Conservation (phyloP, 805 yeast genomes). For the Teunomyces barrocoloradensis region DNA sequence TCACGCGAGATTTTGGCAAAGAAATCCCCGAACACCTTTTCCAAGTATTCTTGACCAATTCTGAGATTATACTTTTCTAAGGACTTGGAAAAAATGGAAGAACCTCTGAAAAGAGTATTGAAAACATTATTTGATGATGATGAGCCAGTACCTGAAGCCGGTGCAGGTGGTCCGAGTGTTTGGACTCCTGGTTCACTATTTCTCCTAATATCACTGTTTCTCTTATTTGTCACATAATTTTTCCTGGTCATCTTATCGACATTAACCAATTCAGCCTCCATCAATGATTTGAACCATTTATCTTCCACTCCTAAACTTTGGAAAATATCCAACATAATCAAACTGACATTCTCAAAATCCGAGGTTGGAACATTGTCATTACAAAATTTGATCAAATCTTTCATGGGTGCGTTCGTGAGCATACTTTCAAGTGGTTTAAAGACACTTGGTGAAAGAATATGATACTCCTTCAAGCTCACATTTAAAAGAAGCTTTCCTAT, state of each 20-base stretch:
- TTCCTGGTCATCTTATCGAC: constrained; percentile 46
- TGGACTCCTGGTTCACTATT: constrained; percentile 9
- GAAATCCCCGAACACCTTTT: constrained; percentile 68
- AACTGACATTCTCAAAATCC: constrained; percentile 54
- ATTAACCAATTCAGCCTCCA: constrained; percentile 60
- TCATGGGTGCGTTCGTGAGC: constrained; percentile 52
- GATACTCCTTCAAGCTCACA: constrained; percentile 49
- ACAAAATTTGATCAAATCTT: constrained; percentile 50
- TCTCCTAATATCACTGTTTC: constrained; percentile 15
- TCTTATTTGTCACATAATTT: constrained; percentile 31
- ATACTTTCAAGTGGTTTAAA: constrained; percentile 64
- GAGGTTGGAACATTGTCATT: constrained; percentile 35
- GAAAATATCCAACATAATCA: constrained; percentile 67
- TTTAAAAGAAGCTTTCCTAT: constrained; percentile 60
- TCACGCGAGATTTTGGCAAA: constrained; percentile 52
- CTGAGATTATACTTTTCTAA: constrained; percentile 74
- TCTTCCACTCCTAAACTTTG: constrained; percentile 67
- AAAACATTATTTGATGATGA: constrained; percentile 32
- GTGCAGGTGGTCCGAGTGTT: constrained; percentile 2
- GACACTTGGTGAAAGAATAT: constrained; percentile 56
- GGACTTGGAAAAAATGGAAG: constrained; percentile 77
- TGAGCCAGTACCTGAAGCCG: constrained; percentile 4
- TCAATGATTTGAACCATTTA: constrained; percentile 69
- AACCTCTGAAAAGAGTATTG: constrained; percentile 67
- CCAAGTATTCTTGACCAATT: constrained; percentile 76